phyloP scores from a whole-genome alignment of 2,329 filamentous ascomycete genomes.

The Corinectria fuckeliana region DNA sequence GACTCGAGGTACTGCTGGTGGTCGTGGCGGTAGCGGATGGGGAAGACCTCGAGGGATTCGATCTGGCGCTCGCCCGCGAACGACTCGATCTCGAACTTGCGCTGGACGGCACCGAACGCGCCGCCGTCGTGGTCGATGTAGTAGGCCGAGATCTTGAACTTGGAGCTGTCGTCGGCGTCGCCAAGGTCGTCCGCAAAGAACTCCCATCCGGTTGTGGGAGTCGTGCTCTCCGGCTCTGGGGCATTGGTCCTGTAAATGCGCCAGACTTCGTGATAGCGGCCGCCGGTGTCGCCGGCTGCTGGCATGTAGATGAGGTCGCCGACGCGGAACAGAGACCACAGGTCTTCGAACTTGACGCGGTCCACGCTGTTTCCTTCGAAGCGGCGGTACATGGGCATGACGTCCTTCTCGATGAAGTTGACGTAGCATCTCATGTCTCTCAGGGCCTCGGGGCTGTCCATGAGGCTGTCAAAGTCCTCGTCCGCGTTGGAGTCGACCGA shows the following conservation, averaged over 20 bases:
- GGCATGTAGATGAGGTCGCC: slow-evolving; percentile 52
- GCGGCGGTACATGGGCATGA: slow-evolving; percentile 45
- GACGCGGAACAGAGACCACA: slow-evolving; percentile 50
- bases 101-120: slow-evolving; percentile 46
- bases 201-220: slow-evolving; percentile 43
- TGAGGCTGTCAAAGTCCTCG: slow-evolving; percentile 44
- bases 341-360: slow-evolving; percentile 48
- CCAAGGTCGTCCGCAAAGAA: slow-evolving; percentile 45
- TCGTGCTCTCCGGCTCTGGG: slow-evolving; percentile 40
- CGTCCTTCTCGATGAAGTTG: slow-evolving; percentile 50
- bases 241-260: slow-evolving; percentile 44
- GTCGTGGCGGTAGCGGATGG: slow-evolving; percentile 47
- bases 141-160: slow-evolving; percentile 47
- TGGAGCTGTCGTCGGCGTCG: slow-evolving; percentile 35
- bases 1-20: slow-evolving; percentile 44
- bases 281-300: slow-evolving; percentile 41
- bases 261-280: slow-evolving; percentile 49
- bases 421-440: slow-evolving; percentile 52
- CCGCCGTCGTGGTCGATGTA: slow-evolving; percentile 52
- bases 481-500: slow-evolving; percentile 48
- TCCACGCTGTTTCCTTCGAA: slow-evolving; percentile 38
- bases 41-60: slow-evolving; percentile 46
- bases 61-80: slow-evolving; percentile 49
- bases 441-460: slow-evolving; percentile 49
- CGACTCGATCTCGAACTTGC: slow-evolving; percentile 45